Percentiles rank a stretch among this genome's conserved stretches.
phyloP scores from a whole-genome alignment of 805 yeast genomes.

The Scheffersomyces coipomensis region DNA sequence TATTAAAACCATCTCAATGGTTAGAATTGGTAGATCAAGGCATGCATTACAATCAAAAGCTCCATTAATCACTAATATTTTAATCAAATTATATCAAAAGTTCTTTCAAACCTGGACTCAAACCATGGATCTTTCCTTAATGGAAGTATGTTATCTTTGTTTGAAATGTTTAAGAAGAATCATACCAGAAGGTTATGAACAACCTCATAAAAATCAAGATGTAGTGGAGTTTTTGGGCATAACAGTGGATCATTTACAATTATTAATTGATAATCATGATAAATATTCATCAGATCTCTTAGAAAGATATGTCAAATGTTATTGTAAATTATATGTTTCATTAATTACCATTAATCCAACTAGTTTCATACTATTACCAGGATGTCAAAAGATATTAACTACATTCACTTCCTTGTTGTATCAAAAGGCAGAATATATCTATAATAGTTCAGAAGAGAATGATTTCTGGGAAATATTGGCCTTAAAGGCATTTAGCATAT shows the following conservation, averaged over 20 bases:
- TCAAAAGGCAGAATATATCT: slow-evolving; percentile 63
- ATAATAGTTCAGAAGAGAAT: slow-evolving; percentile 54
- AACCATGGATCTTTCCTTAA: slow-evolving; percentile 46
- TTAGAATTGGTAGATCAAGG: slow-evolving; percentile 80
- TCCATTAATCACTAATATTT: slow-evolving; percentile 57
- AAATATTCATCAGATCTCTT: slow-evolving; percentile 45
- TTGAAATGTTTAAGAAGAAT: slow-evolving; percentile 74
- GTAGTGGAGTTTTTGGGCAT: slow-evolving; percentile 60
- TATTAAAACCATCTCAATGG: slow-evolving; percentile 69
- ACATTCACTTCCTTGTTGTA: slow-evolving; percentile 61
- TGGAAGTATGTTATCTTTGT: slow-evolving; percentile 77
- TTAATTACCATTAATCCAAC: slow-evolving; percentile 63
- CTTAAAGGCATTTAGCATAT: slow-evolving; percentile 60
- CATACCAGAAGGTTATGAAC: slow-evolving; percentile 72
- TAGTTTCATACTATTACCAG: slow-evolving; percentile 66
- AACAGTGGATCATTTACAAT: slow-evolving; percentile 58
- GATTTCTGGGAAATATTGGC: slow-evolving; percentile 76
- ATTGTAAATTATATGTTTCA: slow-evolving; percentile 69
- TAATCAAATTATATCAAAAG: slow-evolving; percentile 57
- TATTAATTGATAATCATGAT: slow-evolving; percentile 54
- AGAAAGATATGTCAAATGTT: slow-evolving; percentile 72
- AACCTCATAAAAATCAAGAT: slow-evolving; percentile 58
- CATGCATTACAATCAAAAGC: slow-evolving; percentile 74
- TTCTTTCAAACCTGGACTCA: slow-evolving; percentile 66
- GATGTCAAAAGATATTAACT: slow-evolving; percentile 58